phyloP scores from a whole-genome alignment of 306 rosid genomes.

The Canavalia ensiformis region DNA sequence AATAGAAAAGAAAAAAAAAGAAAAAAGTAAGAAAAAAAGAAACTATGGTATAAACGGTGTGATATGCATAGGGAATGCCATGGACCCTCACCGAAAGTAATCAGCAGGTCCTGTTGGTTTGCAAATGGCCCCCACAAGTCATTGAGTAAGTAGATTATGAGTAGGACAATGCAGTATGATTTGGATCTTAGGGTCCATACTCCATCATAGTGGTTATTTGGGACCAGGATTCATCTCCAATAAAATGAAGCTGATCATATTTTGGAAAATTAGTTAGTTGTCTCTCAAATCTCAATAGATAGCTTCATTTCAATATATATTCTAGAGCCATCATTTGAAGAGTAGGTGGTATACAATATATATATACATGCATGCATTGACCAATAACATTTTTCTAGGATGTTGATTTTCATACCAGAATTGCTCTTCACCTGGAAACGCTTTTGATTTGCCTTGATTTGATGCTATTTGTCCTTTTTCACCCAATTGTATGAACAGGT shows the following conservation, averaged over 20 bases:
- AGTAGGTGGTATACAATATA: not conserved
- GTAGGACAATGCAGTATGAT: slow-evolving; percentile 32
- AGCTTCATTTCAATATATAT: not conserved
- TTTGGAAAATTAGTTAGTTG: not conserved
- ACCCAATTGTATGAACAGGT: not conserved
- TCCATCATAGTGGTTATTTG: not conserved
- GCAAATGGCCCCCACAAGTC: slow-evolving; percentile 8
- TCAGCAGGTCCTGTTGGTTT: not conserved
- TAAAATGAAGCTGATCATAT: not conserved
- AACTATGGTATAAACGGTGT: not conserved
- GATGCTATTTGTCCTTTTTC: not conserved
- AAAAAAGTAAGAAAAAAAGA: not conserved
- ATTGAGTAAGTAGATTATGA: slow-evolving; percentile 5
- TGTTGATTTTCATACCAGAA: not conserved
- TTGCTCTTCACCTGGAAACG: not conserved
- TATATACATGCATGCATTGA: slow-evolving; percentile 22
- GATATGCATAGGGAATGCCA: slow-evolving; percentile 7
- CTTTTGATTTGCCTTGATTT: slow-evolving; percentile 24
- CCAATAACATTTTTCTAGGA: not conserved
- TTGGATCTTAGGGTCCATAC: slow-evolving; percentile 31
- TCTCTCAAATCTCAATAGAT: not conserved
- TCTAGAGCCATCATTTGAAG: slow-evolving; percentile 12
- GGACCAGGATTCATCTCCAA: not conserved
- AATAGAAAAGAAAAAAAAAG: no score
- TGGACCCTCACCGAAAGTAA: not conserved